Evolutionary conservation across 108 stramenopile genomes (phyloP), one percentile per base, ranked within the genome.

Genomic region (Stephanodiscus minutulus): DNA sequence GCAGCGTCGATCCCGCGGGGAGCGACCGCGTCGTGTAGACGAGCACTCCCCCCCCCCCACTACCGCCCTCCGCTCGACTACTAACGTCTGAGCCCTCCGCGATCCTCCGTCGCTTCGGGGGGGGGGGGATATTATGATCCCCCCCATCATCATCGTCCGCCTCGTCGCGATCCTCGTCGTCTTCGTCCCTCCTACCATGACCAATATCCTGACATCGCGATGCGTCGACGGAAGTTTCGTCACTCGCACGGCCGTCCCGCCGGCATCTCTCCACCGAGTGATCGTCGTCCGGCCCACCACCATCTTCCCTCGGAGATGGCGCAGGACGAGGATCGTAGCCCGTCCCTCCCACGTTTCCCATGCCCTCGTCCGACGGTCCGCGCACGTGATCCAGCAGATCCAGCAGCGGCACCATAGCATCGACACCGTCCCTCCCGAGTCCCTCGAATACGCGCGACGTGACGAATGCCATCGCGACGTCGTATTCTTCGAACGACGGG

Each of bases 361-460:
- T 2, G 15, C 15, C 24, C 18, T 20, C 24, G 50, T 20, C 20
- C 2, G 3, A 4, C 17, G 3, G 7, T 12, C 88, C 92, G 27
- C 93, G 86, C 25, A 47, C 53, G 72, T 94, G 93, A 85, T 94
- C 83, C 64, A 89, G 82, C 53, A 91, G 61, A 78, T 94, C 93
- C 66, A 94, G 59, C 44, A 94, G 43, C 21, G 93, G 93, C 13
- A 94, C 74, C 72, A 91, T 41, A 0, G 82, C 84, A 58, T 89
- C 76, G 4, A 82, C 72, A n/a, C 66, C 73, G 21, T 83, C 84
- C 15, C 70, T 31, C 43, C 85, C 85, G 33, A 82, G 49, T 5
- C 74, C 73, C 5, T 66, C 66, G 87, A 94, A 94, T 13, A 86
- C 93, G 21, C 93, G 86, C 24, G 89, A 90, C 0, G 86, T 64